Base-by-base conservation (phyloP, 2,329 filamentous ascomycete species). In the Ophiostoma sp. region DNA sequence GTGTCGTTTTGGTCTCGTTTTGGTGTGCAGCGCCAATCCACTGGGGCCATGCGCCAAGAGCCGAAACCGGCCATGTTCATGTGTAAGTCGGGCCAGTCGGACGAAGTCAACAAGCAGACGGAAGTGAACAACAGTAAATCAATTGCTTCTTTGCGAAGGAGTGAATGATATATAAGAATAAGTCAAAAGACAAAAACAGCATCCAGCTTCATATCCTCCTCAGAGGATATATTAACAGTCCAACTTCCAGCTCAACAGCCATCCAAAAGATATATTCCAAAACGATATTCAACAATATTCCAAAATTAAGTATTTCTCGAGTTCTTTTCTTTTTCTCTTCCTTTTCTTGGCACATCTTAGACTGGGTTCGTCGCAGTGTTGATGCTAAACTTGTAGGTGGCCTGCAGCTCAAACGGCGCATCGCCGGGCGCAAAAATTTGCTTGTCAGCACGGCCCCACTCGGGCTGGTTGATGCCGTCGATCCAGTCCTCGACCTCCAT, bases 401-500 rank as follows among this genome's bases (percentile, higher is more conserved):
- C 89, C 81, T 89, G 85, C 75, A 91, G 82, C n/a, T 89, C 85
- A 78, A 89, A 91, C 2, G 88, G 87, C 75, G 87, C 86, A 72
- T 84, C 88, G 9, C 86, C 88, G 0, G 90, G 90, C 39, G 82
- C 85, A 77, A 83, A 91, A 74, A 92, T 83, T 79, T 91, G 89
- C 82, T 87, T 90, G 71, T 79, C 79, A 64, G 85, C 82, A 72
- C 95, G 88, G 74, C 90, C 90, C 95, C 95, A 98, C 82, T 94
- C 89, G 0, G 95, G 95, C 78, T 97, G 89, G 83, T 97, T 98
- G 83, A 98, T 96, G 33, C 87, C 94, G 80, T 97, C 95, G 79
- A 98, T 97, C 89, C 90, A 98, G 81, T 96, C 94, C 85, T 98
- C 89, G 15, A 96, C 93, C 84, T 98, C 95, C 82, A 98, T 88